A percentile compares a stretch with the other conserved stretches of the same genome.
phyloP scores from a whole-genome alignment of 768 basidiomycete species.

The Phanerochaete sordida region DNA sequence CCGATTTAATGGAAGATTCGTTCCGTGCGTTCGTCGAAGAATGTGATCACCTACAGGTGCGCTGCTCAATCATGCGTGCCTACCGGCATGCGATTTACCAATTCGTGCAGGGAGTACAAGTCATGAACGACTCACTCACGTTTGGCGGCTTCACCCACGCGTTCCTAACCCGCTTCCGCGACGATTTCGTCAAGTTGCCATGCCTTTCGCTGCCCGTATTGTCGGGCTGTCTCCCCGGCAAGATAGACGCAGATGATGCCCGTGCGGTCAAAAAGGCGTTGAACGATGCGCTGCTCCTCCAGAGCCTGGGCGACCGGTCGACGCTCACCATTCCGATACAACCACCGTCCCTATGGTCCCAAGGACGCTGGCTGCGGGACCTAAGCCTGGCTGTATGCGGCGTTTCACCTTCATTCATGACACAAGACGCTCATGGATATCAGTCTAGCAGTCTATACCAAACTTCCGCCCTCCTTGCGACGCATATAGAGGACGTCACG shows the following conservation, averaged over 20 bases:
- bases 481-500: conserved; percentile 34
- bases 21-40: conserved; percentile 71
- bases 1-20: conserved; percentile 65
- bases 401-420: neutral
- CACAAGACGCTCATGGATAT: neutral
- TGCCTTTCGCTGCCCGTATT: conserved; percentile 55
- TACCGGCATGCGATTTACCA: no score
- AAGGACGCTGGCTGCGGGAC: conserved; percentile 22
- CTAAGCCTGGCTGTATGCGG: conserved; percentile 22
- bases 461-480: conserved; percentile 32
- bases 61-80: no score
- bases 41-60: conserved; percentile 70
- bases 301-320: conserved; percentile 24
- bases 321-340: conserved; percentile 29
- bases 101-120: conserved; percentile 59
- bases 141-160: conserved; percentile 66
- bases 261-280: conserved; percentile 40
- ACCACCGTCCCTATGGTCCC: conserved; percentile 22
- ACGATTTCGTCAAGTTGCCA: conserved; percentile 66
- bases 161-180: conserved; percentile 58
- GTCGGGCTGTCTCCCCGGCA: conserved; percentile 37
- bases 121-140: conserved; percentile 54
- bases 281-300: conserved; percentile 57
- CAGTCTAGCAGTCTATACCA: conserved; percentile 27
- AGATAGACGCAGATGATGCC: conserved; percentile 37